Conservation (phyloP, 306 rosid genomes). For the Heteromeles arbutifolia region DNA sequence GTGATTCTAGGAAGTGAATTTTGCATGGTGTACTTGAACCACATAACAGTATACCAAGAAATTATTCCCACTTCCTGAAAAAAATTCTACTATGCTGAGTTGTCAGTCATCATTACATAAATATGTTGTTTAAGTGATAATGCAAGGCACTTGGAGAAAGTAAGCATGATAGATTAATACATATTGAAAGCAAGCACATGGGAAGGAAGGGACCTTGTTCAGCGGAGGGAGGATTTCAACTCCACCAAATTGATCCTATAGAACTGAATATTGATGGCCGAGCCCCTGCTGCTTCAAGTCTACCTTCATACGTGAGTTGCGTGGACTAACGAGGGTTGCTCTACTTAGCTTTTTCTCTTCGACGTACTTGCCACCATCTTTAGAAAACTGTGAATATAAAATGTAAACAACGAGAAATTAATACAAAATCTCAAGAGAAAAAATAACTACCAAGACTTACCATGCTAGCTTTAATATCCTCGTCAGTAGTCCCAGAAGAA, state of each 20-base stretch:
- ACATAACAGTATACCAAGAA: neutral
- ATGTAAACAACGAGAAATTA: slow-evolving; percentile 11
- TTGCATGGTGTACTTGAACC: neutral
- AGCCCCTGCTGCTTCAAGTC: slow-evolving; percentile 36
- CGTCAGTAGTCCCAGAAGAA: slow-evolving; percentile 45
- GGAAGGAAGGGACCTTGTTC: too few species aligned
- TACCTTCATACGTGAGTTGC: slow-evolving; percentile 43
- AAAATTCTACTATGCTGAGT: neutral
- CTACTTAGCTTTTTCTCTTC: slow-evolving; percentile 80
- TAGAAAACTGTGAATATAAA: slow-evolving; percentile 50
- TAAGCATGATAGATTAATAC: slow-evolving; percentile 19
- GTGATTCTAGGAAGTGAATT: slow-evolving; percentile 1
- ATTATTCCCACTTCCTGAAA: neutral
- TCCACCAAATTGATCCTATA: slow-evolving; percentile 26
- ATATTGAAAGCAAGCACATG: too few species aligned
- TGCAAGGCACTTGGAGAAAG: too few species aligned
- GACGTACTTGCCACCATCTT: slow-evolving; percentile 46
- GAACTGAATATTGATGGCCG: slow-evolving; percentile 23
- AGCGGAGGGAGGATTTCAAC: slow-evolving; percentile 23
- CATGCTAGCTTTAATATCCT: slow-evolving; percentile 62
- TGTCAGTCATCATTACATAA: too few species aligned
- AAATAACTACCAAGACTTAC: slow-evolving; percentile 40
- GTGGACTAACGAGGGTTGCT: slow-evolving; percentile 56
- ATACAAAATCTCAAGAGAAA: slow-evolving; percentile 12
- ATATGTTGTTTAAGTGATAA: too few species aligned